Evolutionary conservation across 2,329 filamentous ascomycete species (phyloP).

Genomic region (Rhinocladiella mackenziei): DNA sequence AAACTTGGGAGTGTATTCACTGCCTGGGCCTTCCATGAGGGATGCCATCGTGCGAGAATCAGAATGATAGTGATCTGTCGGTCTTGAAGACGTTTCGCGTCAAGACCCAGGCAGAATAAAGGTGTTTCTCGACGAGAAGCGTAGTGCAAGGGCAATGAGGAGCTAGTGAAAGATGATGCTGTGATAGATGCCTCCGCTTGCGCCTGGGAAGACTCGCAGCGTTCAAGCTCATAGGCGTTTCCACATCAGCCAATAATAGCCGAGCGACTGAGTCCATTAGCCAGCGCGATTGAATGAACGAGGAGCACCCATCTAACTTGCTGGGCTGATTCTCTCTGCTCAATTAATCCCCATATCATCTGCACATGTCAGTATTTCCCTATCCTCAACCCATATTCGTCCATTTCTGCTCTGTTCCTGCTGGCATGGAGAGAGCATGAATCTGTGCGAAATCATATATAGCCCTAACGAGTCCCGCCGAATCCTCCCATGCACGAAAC

Average conservation of each 20-base stretch:
- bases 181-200: background rate
- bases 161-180: background rate
- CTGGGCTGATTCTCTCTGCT: no score
- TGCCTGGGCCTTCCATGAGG: slow-evolving; percentile 39
- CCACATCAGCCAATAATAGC: background rate
- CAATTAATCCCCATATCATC: slow-evolving; percentile 6
- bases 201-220: background rate
- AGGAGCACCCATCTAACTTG: no score
- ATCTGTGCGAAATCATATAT: slow-evolving; percentile 22
- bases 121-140: no score
- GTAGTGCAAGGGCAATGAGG: no score
- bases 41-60: slow-evolving; percentile 20
- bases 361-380: slow-evolving; percentile 11
- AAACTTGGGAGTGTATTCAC: slow-evolving; percentile 57
- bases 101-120: no score
- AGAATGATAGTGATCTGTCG: background rate
- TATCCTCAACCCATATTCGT: slow-evolving; percentile 14
- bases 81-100: background rate
- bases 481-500: slow-evolving; percentile 9
- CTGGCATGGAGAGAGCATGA: slow-evolving; percentile 26
- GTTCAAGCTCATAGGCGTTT: background rate
- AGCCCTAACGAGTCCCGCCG: slow-evolving; percentile 5
- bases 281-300: no score
- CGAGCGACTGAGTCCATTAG: no score
- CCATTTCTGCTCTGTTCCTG: slow-evolving; percentile 18